Evolutionary conservation across 805 yeast species (phyloP).

Genomic region (Candida jianshihensis): DNA sequence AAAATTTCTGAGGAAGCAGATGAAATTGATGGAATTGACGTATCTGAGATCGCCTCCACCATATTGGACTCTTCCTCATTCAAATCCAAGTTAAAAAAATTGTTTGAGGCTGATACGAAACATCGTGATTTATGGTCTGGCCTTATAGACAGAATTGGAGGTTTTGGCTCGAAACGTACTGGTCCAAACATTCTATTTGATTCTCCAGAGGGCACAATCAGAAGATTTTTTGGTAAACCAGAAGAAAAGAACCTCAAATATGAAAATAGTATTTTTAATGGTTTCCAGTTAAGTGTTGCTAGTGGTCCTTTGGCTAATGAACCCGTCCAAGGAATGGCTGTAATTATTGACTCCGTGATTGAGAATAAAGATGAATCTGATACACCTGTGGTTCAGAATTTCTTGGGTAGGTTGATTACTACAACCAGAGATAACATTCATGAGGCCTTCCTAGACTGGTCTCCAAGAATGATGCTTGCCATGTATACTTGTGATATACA

Average conservation of each 20-base stretch:
- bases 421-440: slow-evolving; percentile 69
- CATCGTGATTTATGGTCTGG: slow-evolving; percentile 23
- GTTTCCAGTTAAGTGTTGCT: slow-evolving; percentile 73
- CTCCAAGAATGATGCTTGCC: slow-evolving; percentile 88
- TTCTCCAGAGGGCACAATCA: slow-evolving; percentile 28
- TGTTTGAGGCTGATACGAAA: slow-evolving; percentile 23
- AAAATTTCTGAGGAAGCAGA: slow-evolving; percentile 7
- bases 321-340: slow-evolving; percentile 74
- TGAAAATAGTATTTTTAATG: slow-evolving; percentile 66
- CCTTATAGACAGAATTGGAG: slow-evolving; percentile 36
- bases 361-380: slow-evolving; percentile 22
- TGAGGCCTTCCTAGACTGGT: slow-evolving; percentile 64
- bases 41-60: slow-evolving; percentile 13
- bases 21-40: slow-evolving; percentile 15
- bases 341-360: slow-evolving; percentile 36
- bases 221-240: slow-evolving; percentile 24
- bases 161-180: slow-evolving; percentile 70
- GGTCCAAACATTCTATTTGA: slow-evolving; percentile 77
- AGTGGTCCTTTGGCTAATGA: slow-evolving; percentile 90
- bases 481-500: slow-evolving; percentile 93
- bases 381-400: slow-evolving; percentile 32
- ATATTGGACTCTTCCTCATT: slow-evolving; percentile 25
- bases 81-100: slow-evolving; percentile 25
- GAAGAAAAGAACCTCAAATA: slow-evolving; percentile 26
- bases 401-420: slow-evolving; percentile 69